Percentiles rank a stretch among this genome's conserved stretches.
phyloP scores from a whole-genome alignment of 2,329 filamentous ascomycete species.

The Pseudogymnoascus sp. region DNA sequence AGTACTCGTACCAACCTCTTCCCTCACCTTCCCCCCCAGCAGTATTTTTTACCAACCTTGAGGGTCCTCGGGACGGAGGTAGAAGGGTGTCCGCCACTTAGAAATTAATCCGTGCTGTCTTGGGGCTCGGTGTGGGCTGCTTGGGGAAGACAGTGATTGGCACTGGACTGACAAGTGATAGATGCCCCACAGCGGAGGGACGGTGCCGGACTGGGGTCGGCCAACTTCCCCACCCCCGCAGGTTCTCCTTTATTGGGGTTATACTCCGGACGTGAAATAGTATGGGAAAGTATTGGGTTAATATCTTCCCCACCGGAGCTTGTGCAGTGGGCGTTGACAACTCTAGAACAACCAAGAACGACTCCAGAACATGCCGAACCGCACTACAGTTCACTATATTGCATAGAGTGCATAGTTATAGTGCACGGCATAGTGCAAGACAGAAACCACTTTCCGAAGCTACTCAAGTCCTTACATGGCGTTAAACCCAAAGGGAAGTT shows the following conservation, averaged over 20 bases:
- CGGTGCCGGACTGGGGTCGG: background rate
- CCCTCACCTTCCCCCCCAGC: background rate
- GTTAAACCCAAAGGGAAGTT: background rate
- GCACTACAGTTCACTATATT: background rate
- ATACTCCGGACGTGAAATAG: background rate
- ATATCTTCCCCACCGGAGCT: background rate
- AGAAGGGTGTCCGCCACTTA: background rate
- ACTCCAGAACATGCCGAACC: background rate
- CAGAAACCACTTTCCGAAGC: background rate
- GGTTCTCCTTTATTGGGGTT: conserved; percentile 3
- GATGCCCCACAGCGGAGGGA: background rate
- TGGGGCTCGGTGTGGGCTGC: background rate
- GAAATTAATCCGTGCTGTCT: background rate
- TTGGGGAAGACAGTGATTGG: background rate
- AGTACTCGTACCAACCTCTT: background rate
- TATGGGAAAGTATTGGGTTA: background rate
- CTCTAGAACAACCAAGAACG: background rate
- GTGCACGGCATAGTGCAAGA: background rate
- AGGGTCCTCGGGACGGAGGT: background rate
- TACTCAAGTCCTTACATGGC: background rate
- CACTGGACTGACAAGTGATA: background rate
- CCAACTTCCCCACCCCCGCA: conserved; percentile 7
- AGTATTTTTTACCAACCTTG: background rate
- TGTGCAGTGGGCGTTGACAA: background rate
- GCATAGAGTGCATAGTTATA: background rate